A percentile compares a stretch with the other conserved stretches of the same genome.
Evolutionary conservation across 768 basidiomycete genomes (phyloP).

Genomic region (Suillus cothurnatus): DNA sequence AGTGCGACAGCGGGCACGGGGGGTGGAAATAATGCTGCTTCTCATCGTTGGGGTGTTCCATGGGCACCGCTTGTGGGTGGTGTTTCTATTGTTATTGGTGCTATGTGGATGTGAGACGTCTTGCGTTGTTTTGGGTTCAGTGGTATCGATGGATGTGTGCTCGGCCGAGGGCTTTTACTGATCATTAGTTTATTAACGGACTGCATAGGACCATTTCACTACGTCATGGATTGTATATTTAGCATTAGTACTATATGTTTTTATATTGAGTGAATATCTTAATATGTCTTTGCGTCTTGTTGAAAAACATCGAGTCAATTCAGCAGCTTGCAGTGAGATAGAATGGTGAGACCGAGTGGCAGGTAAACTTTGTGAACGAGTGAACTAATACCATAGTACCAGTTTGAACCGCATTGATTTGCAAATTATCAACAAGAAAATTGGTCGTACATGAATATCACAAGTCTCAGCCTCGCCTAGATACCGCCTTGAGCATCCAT

Average conservation of each 20-base stretch:
- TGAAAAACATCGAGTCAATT: too few relatives aligned
- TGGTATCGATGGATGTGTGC: neutral
- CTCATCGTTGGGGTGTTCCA: neutral
- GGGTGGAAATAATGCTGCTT: conserved; percentile 12
- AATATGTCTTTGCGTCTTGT: conserved; percentile 6
- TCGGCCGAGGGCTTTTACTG: neutral
- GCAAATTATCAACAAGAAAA: neutral
- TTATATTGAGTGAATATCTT: neutral
- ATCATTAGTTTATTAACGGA: neutral
- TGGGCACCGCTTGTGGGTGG: conserved; percentile 9
- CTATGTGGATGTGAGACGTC: conserved; percentile 17
- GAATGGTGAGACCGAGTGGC: neutral
- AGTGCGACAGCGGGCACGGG: conserved; percentile 44
- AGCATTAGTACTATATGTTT: neutral
- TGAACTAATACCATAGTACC: neutral
- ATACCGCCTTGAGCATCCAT: neutral
- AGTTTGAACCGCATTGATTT: conserved; percentile 14
- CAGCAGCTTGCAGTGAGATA: too few relatives aligned
- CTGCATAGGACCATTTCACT: neutral
- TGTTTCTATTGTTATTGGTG: conserved; percentile 11
- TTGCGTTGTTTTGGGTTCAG: conserved; percentile 13
- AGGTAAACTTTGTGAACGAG: neutral
- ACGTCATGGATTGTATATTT: neutral
- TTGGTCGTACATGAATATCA: neutral
- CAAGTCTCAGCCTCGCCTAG: neutral